phyloP scores from a whole-genome alignment of 345 rosid species.

The Pugionium cornutum region DNA sequence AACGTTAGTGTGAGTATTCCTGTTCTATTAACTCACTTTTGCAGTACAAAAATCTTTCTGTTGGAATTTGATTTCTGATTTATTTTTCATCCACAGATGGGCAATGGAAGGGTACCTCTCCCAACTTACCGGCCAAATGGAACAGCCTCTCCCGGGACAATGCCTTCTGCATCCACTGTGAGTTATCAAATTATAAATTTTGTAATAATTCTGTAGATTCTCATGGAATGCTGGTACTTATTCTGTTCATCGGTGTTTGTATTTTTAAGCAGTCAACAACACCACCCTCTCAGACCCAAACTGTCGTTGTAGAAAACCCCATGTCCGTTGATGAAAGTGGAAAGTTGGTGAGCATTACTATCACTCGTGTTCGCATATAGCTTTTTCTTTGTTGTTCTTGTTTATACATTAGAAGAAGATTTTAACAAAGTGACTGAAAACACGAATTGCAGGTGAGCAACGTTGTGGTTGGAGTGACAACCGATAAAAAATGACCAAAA shows the following conservation, averaged over 20 bases:
- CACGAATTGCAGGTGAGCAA: conserved; percentile 67
- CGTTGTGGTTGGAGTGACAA: conserved; percentile 89
- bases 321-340: conserved; percentile 92
- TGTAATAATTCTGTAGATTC: too few species aligned
- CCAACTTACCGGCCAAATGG: conserved; percentile 58
- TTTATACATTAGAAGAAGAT: neutral
- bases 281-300: conserved; percentile 53
- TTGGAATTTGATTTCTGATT: neutral
- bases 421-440: neutral
- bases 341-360: conserved; percentile 54
- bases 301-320: conserved; percentile 86
- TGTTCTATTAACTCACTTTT: too few species aligned
- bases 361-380: too few species aligned
- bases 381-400: neutral
- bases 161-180: conserved; percentile 58
- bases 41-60: too few species aligned
- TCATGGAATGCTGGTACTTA: too few species aligned
- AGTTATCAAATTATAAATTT: conserved; percentile 20
- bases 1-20: conserved; percentile 54
- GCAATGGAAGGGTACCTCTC: conserved; percentile 51
- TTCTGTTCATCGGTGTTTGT: too few species aligned
- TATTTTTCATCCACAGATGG: conserved; percentile 42
- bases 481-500: conserved; percentile 58
- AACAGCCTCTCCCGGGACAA: conserved; percentile 34
- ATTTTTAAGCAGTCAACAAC: neutral